phyloP scores from a whole-genome alignment of 2,329 filamentous ascomycete species.

The Ustulina deusta region DNA sequence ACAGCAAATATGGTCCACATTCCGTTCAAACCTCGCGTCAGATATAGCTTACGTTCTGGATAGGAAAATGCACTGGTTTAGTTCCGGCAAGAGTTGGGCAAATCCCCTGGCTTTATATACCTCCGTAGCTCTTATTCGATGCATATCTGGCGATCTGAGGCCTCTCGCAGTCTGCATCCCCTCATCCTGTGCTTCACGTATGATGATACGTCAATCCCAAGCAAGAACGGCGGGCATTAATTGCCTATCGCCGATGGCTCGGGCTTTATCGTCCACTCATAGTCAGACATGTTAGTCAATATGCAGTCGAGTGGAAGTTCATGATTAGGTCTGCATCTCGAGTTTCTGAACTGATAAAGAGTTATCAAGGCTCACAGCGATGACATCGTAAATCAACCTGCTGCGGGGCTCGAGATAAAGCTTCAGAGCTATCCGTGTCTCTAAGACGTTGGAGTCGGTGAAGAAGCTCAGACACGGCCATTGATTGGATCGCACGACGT shows the following conservation, averaged over 20 bases:
- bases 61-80: background rate
- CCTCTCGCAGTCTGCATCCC: background rate
- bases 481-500: conserved; percentile 22
- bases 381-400: conserved; percentile 38
- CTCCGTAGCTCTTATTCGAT: background rate
- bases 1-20: conserved; percentile 49
- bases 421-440: conserved; percentile 29
- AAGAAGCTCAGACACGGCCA: background rate
- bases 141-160: background rate
- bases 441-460: conserved; percentile 13
- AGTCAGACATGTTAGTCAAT: conserved; percentile 32
- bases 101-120: background rate
- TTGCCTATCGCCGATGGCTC: conserved; percentile 15
- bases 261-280: conserved; percentile 43
- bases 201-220: conserved; percentile 17
- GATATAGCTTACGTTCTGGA: background rate
- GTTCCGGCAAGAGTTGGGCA: too few relatives aligned
- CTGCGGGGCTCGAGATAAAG: conserved; percentile 47
- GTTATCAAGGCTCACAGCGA: conserved; percentile 38
- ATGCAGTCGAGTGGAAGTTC: conserved; percentile 42
- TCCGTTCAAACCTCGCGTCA: conserved; percentile 11
- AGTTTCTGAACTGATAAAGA: conserved; percentile 41
- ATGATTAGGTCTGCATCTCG: conserved; percentile 43
- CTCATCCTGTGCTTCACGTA: conserved; percentile 17
- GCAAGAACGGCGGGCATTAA: conserved; percentile 10